phyloP scores from a whole-genome alignment of 2,329 filamentous ascomycete species.

The Colletotrichum sp. region DNA sequence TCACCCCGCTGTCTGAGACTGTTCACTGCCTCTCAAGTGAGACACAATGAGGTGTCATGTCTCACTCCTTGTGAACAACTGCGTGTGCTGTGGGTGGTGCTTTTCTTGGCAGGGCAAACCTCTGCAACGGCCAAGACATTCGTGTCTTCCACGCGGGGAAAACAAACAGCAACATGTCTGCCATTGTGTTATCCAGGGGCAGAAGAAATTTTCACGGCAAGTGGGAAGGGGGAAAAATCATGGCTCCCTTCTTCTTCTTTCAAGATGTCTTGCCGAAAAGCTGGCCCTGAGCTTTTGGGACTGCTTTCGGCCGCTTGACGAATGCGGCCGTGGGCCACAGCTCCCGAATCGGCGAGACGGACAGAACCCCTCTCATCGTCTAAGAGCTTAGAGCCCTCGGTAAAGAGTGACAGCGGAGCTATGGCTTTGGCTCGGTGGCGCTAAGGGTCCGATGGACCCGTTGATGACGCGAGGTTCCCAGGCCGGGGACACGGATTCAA shows the following conservation, averaged over 20 bases:
- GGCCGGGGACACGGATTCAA: background rate
- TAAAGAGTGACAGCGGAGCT: background rate
- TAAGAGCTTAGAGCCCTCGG: background rate
- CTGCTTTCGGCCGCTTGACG: background rate
- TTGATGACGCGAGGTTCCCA: background rate
- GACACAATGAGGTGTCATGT: background rate
- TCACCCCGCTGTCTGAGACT: background rate
- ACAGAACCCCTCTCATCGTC: background rate
- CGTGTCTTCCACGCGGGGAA: background rate
- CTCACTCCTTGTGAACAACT: background rate
- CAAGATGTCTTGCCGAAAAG: background rate
- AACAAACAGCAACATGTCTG: background rate
- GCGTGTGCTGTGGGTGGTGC: background rate
- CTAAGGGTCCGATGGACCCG: background rate
- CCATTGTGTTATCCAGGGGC: background rate
- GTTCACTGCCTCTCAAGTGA: background rate
- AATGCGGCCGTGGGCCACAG: background rate
- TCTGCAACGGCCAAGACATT: background rate
- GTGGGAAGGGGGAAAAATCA: background rate
- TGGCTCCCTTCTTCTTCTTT: background rate
- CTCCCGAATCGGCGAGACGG: background rate
- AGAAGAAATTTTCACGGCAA: background rate
- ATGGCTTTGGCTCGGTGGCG: background rate
- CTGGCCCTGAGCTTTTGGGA: background rate
- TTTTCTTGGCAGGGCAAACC: background rate